Percentiles rank a stretch among this genome's conserved stretches.
phyloP scores from a whole-genome alignment of 148 eudicot species.

The Chenopodium formosanum region DNA sequence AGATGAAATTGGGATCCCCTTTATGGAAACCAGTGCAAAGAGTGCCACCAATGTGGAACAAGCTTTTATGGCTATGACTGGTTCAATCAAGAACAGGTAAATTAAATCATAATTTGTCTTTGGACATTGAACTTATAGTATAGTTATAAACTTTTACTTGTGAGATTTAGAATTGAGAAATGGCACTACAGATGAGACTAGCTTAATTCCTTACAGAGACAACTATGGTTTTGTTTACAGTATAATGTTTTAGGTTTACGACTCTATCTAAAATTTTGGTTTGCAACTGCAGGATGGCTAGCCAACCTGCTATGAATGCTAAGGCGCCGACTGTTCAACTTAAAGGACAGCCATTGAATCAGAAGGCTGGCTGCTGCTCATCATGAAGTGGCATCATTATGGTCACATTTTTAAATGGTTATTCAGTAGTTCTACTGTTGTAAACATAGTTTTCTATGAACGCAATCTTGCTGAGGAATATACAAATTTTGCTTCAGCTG shows the following conservation, averaged over 20 bases:
- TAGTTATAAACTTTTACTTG: no score
- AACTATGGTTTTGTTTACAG: background rate
- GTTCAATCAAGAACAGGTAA: slow-evolving; percentile 62
- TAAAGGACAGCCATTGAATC: slow-evolving; percentile 65
- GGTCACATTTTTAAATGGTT: background rate
- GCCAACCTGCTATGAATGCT: slow-evolving; percentile 55
- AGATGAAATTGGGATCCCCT: slow-evolving; percentile 72
- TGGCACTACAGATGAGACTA: no score
- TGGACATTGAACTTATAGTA: background rate
- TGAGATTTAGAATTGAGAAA: no score
- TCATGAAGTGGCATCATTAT: slow-evolving; percentile 29
- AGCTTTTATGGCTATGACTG: slow-evolving; percentile 85
- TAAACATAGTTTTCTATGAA: slow-evolving; percentile 7
- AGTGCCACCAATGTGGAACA: slow-evolving; percentile 70
- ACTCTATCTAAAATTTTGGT: background rate
- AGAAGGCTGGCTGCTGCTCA: slow-evolving; percentile 73
- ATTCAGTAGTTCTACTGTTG: slow-evolving; percentile 10
- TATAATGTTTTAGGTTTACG: background rate
- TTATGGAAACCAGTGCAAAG: slow-evolving; percentile 78
- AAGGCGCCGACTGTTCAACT: slow-evolving; percentile 70
- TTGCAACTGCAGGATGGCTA: slow-evolving; percentile 55
- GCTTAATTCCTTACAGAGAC: background rate
- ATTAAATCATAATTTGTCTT: background rate
- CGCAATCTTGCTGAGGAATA: slow-evolving; percentile 3
- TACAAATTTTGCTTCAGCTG: background rate